Percentiles rank a stretch among this genome's conserved stretches.
phyloP scores from a whole-genome alignment of 257 asterid genomes.

The Echites panduratus region DNA sequence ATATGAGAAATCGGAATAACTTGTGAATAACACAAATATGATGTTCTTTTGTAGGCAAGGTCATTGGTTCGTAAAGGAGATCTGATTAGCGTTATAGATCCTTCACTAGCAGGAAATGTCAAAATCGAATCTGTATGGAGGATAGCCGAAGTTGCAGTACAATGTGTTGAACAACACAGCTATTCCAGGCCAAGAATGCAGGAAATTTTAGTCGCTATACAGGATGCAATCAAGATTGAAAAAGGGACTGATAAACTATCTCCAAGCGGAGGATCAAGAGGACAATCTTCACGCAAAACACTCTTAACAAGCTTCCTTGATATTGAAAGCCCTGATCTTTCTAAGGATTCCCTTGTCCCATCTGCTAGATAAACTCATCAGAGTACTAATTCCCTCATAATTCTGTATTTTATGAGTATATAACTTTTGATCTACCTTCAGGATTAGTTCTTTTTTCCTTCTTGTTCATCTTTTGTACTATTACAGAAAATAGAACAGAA shows the following conservation, averaged over 20 bases:
- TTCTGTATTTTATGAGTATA: not conserved
- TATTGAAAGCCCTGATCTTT: conserved; percentile 76
- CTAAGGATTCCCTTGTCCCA: conserved; percentile 70
- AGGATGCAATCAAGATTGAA: conserved; percentile 81
- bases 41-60: conserved; percentile 53
- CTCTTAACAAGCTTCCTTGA: conserved; percentile 91
- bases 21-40: not conserved
- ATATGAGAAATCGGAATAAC: not conserved
- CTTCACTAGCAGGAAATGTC: conserved; percentile 47
- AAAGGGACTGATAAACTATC: conserved; percentile 61
- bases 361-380: conserved; percentile 55
- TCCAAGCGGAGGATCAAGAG: conserved; percentile 55
- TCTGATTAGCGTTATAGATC: conserved; percentile 76
- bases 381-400: conserved; percentile 11
- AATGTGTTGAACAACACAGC: conserved; percentile 82
- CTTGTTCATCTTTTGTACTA: not conserved
- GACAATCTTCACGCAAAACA: conserved; percentile 79
- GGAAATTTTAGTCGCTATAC: conserved; percentile 72
- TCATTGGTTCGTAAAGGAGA: conserved; percentile 89
- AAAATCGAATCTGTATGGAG: conserved; percentile 88
- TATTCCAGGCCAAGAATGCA: conserved; percentile 88
- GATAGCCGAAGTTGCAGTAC: conserved; percentile 86
- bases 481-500: not conserved
- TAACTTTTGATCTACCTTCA: not conserved
- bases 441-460: not conserved